Evolutionary conservation across 768 basidiomycete genomes (phyloP), one percentile per base, ranked within the genome.

Genomic region (Asterophora lycoperdoides): DNA sequence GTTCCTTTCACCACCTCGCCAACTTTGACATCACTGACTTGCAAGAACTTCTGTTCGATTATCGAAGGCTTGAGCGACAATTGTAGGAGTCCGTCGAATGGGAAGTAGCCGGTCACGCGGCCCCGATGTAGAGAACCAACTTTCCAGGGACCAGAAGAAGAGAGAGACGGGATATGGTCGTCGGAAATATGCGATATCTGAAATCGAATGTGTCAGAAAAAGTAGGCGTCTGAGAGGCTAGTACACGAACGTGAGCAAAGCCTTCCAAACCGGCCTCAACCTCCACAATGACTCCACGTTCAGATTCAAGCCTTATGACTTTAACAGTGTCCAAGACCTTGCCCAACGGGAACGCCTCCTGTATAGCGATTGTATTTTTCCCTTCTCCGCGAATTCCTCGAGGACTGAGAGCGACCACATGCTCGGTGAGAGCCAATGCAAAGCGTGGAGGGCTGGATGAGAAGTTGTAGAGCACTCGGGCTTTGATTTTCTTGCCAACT

Each of bases 111-210:
- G 9, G 86, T 85, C 3, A 97, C 90, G 40, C 96, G 84, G 2
- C 90, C 93, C 43, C 78, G 75, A 61, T 97, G 95, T 1, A 82
- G 65, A 6, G 91, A 83, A 11, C 84, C 87, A 44, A 80, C 60
- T 65, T 83, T 89, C 87, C 87, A 97, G 17, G 85, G 78, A 14
- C 89, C 88, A 17, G 84, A 81, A n/a, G 75, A 66, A 5, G 87
- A 80, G 18, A 96, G 70, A n/a, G 83, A 76, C 13, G 86, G 78
- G n/a, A 93, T 72, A 61, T 92, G 92, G 39, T 93, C 89, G 61
- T 98, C 93, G 8, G 92, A 89, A 39, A 87, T 74, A 64, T 96
- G 92, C 9, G 95, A 96, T 58, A 99, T 96, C 93, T 98, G 56
- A 11, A 42, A 15, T 14, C 17, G 4, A 23, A 48, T 18, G 44